These are phyloP conservation scores for Strigomonas culicis DNA, from an alignment of 208 protist genomes.

Conservation along the genomic window DNA sequence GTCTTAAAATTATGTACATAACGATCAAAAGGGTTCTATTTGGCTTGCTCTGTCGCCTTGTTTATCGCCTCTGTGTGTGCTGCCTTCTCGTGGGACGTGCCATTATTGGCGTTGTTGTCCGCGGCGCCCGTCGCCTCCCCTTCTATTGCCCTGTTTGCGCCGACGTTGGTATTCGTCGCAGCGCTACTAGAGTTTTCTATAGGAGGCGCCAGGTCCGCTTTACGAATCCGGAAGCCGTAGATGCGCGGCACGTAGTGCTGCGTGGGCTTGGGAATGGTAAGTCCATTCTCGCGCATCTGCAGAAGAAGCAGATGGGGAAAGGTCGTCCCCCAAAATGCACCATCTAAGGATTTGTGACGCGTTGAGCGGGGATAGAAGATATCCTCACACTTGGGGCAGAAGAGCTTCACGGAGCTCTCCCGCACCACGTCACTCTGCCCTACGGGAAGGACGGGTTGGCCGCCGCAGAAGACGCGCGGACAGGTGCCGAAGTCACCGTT, in stretches of 20 bases:
- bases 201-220: slow-evolving; percentile 20
- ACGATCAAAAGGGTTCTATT: too few species aligned
- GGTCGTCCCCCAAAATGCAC: slow-evolving; percentile 97
- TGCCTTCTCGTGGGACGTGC: too few species aligned
- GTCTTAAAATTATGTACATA: too few species aligned
- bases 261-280: slow-evolving; percentile 37
- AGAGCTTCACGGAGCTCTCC: slow-evolving; percentile 94
- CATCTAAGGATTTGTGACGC: slow-evolving; percentile 93
- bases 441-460: slow-evolving; percentile 95
- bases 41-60: too few species aligned
- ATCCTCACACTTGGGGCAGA: slow-evolving; percentile 97
- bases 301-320: slow-evolving; percentile 95
- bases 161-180: too few species aligned
- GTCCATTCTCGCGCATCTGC: slow-evolving; percentile 64
- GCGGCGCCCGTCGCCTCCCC: too few species aligned
- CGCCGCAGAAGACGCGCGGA: slow-evolving; percentile 95
- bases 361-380: slow-evolving; percentile 94
- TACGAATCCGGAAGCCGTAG: slow-evolving; percentile 96
- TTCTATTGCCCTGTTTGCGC: too few species aligned
- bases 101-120: too few species aligned
- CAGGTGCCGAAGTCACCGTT: slow-evolving; percentile 96
- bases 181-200: too few species aligned
- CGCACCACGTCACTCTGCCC: slow-evolving; percentile 94
- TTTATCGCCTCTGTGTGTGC: too few species aligned
- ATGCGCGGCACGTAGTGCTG: slow-evolving; percentile 95